phyloP scores from a whole-genome alignment of 2,329 filamentous ascomycete genomes.

The Corynespora cassiicola region DNA sequence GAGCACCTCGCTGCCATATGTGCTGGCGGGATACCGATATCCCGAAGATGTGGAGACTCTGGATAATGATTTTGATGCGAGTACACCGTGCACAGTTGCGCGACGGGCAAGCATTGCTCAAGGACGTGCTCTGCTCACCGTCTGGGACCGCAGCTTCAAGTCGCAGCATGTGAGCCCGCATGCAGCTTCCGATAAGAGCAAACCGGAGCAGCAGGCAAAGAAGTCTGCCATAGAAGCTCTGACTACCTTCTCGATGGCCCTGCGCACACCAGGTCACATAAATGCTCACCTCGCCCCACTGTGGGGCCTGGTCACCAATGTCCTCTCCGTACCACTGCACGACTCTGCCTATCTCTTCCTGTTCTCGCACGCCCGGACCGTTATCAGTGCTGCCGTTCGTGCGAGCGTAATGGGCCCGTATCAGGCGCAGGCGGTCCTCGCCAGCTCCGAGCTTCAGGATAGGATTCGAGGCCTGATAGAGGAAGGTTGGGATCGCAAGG shows the following conservation, averaged over 20 bases:
- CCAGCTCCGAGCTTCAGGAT: slow-evolving; percentile 63
- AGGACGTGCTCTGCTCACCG: slow-evolving; percentile 73
- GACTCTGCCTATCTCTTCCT: slow-evolving; percentile 78
- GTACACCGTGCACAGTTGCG: slow-evolving; percentile 79
- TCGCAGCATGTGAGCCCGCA: too few relatives aligned
- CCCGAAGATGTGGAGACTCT: slow-evolving; percentile 61
- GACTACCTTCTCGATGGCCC: slow-evolving; percentile 30
- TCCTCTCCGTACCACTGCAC: slow-evolving; percentile 65
- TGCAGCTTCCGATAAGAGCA: slow-evolving; percentile 14
- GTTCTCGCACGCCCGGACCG: slow-evolving; percentile 76
- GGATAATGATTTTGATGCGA: slow-evolving; percentile 79
- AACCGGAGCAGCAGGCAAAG: background rate
- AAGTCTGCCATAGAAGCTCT: slow-evolving; percentile 29
- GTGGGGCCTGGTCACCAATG: slow-evolving; percentile 69
- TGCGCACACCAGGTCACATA: slow-evolving; percentile 34
- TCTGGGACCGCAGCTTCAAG: slow-evolving; percentile 77
- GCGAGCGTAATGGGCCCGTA: slow-evolving; percentile 82
- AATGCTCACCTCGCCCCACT: slow-evolving; percentile 73
- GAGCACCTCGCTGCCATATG: slow-evolving; percentile 75
- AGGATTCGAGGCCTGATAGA: slow-evolving; percentile 66
- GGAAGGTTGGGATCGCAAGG: slow-evolving; percentile 63
- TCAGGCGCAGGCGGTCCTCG: slow-evolving; percentile 76
- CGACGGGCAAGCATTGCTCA: slow-evolving; percentile 77
- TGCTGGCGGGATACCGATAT: slow-evolving; percentile 69
- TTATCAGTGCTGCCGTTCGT: slow-evolving; percentile 78